phyloP scores from a whole-genome alignment of 495 filamentous ascomycete genomes.

The Penicillium flavigenum region DNA sequence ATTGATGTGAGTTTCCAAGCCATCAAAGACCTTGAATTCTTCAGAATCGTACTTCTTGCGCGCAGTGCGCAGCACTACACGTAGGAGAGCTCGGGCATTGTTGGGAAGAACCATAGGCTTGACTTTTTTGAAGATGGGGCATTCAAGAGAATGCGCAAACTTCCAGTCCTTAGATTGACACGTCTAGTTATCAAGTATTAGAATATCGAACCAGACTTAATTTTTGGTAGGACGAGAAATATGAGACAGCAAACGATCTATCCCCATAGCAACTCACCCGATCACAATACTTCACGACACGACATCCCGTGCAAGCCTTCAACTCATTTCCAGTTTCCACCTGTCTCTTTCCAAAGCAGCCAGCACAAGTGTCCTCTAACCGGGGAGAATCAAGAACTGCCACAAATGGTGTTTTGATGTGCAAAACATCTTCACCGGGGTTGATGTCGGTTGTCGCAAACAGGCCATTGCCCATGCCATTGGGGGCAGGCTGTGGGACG shows the following conservation, averaged over 20 bases:
- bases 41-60: conserved; percentile 34
- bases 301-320: conserved; percentile 62
- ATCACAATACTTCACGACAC: conserved; percentile 62
- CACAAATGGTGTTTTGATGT: conserved; percentile 40
- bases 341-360: conserved; percentile 41
- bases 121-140: conserved; percentile 49
- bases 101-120: conserved; percentile 53
- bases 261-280: conserved; percentile 46
- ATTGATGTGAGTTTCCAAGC: conserved; percentile 49
- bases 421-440: conserved; percentile 40
- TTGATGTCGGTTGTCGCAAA: conserved; percentile 40
- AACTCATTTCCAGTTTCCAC: conserved; percentile 33
- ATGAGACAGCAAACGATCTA: background rate
- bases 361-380: conserved; percentile 45
- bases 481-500: conserved; percentile 25
- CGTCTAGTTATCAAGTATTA: conserved; percentile 36
- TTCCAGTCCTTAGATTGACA: conserved; percentile 66
- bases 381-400: conserved; percentile 44
- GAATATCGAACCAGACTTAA: conserved; percentile 4
- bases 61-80: conserved; percentile 47
- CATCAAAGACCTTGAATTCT: conserved; percentile 42
- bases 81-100: conserved; percentile 54
- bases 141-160: conserved; percentile 59
- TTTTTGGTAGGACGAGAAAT: conserved; percentile 10
- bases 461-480: conserved; percentile 43